phyloP scores from a whole-genome alignment of 208 protist genomes.

The Crithidia expoeki region DNA sequence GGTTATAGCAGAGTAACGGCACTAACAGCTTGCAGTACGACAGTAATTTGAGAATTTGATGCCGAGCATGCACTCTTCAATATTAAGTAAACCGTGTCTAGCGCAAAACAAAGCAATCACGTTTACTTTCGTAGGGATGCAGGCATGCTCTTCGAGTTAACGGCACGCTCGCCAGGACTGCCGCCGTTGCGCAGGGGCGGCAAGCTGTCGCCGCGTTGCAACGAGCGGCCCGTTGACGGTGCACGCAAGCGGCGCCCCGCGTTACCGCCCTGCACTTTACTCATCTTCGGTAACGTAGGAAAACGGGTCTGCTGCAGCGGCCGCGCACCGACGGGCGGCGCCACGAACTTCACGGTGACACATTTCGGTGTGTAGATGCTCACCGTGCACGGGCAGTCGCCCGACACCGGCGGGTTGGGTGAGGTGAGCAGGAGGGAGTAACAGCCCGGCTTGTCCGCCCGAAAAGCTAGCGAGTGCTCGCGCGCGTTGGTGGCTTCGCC shows the following conservation, averaged over 20 bases:
- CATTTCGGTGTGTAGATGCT: conserved; percentile 71
- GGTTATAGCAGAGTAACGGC: background rate
- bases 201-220: conserved; percentile 17
- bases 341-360: conserved; percentile 60
- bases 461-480: conserved; percentile 81
- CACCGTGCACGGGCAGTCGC: conserved; percentile 64
- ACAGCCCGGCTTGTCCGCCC: conserved; percentile 44
- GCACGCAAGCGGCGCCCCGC: background rate
- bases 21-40: no score
- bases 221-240: conserved; percentile 1
- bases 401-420: conserved; percentile 42
- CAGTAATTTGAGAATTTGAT: no score
- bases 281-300: conserved; percentile 43
- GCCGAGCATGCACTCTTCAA: no score
- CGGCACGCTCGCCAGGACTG: background rate
- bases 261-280: background rate
- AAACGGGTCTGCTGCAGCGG: conserved; percentile 56
- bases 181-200: conserved; percentile 14
- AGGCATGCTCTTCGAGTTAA: background rate
- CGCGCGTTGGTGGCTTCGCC: conserved; percentile 78
- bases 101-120: conserved; percentile 1
- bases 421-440: conserved; percentile 67
- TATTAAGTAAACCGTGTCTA: background rate
- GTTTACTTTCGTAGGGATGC: conserved; percentile 3
- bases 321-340: conserved; percentile 39